Evolutionary conservation across 2,329 filamentous ascomycete genomes (phyloP).

Genomic region (Escovopsis sp.): DNA sequence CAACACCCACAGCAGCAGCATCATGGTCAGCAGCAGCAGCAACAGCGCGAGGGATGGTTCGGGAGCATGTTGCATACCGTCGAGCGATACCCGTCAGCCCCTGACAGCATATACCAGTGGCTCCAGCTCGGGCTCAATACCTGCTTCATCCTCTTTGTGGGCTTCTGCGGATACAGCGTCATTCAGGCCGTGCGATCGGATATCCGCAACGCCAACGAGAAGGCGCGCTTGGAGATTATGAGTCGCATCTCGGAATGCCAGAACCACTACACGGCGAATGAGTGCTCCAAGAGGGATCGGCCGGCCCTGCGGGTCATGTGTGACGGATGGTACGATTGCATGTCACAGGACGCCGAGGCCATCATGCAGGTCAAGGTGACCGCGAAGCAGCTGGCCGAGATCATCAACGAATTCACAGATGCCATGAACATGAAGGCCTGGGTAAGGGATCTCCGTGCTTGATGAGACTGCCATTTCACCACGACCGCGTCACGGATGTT

Average conservation of each 20-base stretch:
- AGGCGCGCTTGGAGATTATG: constrained; percentile 53
- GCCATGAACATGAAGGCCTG: constrained; percentile 71
- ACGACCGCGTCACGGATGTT: background rate
- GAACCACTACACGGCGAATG: constrained; percentile 60
- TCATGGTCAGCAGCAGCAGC: constrained; percentile 8
- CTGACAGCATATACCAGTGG: constrained; percentile 45
- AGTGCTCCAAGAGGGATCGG: constrained; percentile 49
- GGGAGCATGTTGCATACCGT: constrained; percentile 35
- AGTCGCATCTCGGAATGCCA: constrained; percentile 61
- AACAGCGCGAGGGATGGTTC: constrained; percentile 15
- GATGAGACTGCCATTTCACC: background rate
- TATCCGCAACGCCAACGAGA: constrained; percentile 56
- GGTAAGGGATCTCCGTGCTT: constrained; percentile 17
- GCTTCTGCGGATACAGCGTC: constrained; percentile 56
- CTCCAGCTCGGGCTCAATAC: constrained; percentile 49
- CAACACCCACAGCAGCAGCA: constrained; percentile 14
- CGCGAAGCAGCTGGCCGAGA: constrained; percentile 77
- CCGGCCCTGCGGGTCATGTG: constrained; percentile 65
- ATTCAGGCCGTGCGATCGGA: constrained; percentile 59
- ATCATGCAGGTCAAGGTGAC: constrained; percentile 70
- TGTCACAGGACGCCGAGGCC: constrained; percentile 66
- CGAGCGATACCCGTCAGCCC: constrained; percentile 43
- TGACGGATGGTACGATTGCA: constrained; percentile 72
- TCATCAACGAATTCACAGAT: constrained; percentile 88
- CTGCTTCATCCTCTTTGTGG: constrained; percentile 37